A percentile compares a stretch with the other conserved stretches of the same genome.
These are phyloP conservation scores for Rubroboletus pulcherrimus DNA, from an alignment of 768 basidiomycete genomes.

Conservation along the genomic window DNA sequence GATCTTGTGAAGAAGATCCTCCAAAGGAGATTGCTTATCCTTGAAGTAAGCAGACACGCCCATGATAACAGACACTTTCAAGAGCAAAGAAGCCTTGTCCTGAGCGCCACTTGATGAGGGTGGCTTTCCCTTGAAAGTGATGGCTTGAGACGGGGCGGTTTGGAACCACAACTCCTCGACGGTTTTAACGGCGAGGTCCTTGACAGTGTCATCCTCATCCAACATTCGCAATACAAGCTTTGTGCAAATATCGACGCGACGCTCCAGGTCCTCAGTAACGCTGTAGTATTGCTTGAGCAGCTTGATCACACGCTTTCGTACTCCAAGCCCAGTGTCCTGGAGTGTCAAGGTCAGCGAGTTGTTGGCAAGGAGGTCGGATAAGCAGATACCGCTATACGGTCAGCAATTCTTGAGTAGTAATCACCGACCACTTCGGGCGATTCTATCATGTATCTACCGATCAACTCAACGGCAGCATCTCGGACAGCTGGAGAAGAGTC, in stretches of 20 bases:
- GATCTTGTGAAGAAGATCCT: conserved; percentile 81
- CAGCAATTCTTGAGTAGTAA: conserved; percentile 85
- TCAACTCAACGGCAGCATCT: conserved; percentile 93
- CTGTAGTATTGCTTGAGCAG: conserved; percentile 79
- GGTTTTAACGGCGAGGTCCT: conserved; percentile 87
- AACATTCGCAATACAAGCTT: conserved; percentile 79
- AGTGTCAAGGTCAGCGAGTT: not conserved
- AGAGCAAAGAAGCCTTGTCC: conserved; percentile 54
- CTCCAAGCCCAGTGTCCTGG: conserved; percentile 91
- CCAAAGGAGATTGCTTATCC: conserved; percentile 79
- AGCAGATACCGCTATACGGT: conserved; percentile 78
- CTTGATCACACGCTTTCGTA: conserved; percentile 95
- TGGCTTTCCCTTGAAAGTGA: conserved; percentile 38
- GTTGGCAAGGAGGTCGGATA: not conserved
- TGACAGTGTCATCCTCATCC: conserved; percentile 94
- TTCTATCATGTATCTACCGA: conserved; percentile 95
- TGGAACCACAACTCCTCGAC: conserved; percentile 91
- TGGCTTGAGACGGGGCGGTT: conserved; percentile 26
- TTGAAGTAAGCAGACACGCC: conserved; percentile 77
- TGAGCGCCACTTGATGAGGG: conserved; percentile 30
- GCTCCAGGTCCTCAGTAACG: conserved; percentile 53
- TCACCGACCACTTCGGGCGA: conserved; percentile 83
- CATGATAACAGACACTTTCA: conserved; percentile 81
- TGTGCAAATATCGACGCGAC: conserved; percentile 75
- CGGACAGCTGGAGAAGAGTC: conserved; percentile 94